Conservation (phyloP, 371 early-diverging fungal genomes). For the Lichtheimia hyalospora region DNA sequence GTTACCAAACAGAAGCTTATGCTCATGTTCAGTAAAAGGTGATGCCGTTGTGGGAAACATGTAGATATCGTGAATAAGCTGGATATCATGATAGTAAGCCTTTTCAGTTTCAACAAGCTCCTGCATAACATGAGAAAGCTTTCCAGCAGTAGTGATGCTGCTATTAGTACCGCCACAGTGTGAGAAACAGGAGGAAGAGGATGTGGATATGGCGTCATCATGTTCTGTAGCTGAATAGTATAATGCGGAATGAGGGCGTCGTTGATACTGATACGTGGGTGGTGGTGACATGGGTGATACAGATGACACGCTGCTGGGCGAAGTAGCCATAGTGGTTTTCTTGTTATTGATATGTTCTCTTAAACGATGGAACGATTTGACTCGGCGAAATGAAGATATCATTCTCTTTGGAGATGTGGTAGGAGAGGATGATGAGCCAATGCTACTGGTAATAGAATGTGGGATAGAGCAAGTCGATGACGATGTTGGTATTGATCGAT, state of each 20-base stretch:
- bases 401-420: not conserved
- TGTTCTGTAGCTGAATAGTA: not conserved
- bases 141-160: not conserved
- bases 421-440: conserved; percentile 3
- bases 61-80: conserved; percentile 59
- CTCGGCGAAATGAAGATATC: conserved; percentile 8
- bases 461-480: not conserved
- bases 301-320: not conserved
- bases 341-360: not conserved
- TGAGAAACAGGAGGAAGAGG: too few species aligned
- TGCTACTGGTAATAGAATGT: conserved; percentile 5
- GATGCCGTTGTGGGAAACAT: not conserved
- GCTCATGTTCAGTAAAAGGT: not conserved
- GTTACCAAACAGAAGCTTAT: conserved; percentile 63
- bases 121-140: conserved; percentile 34
- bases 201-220: not conserved
- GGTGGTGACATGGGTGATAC: not conserved
- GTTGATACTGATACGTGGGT: too few species aligned
- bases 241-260: not conserved
- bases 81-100: conserved; percentile 64
- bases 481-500: not conserved
- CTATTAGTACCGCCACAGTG: too few species aligned
- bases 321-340: not conserved
- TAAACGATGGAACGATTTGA: conserved; percentile 9
- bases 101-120: conserved; percentile 75